These are phyloP conservation scores for Paramecium primaurelia DNA, from an alignment of 73 alveolate species.

Conservation along the genomic window DNA sequence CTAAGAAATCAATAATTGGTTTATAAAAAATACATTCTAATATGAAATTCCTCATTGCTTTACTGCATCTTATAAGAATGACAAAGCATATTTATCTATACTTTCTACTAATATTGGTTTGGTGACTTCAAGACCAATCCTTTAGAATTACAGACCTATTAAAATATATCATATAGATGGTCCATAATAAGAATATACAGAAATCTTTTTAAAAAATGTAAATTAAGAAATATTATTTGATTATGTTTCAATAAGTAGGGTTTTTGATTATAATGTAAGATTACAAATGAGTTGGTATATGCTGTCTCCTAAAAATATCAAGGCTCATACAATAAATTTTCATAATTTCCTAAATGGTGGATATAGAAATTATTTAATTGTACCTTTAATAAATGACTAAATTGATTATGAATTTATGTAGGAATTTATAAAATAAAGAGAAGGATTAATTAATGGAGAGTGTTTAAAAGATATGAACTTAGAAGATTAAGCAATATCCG, in stretches of 20 bases:
- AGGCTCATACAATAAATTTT: background rate
- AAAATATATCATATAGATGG: background rate
- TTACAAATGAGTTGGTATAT: constrained; percentile 2
- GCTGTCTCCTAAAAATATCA: background rate
- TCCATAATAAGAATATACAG: background rate
- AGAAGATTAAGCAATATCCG: background rate
- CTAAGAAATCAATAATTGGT: constrained; percentile 11
- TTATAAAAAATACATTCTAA: background rate
- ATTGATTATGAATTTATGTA: background rate
- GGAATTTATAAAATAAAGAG: background rate
- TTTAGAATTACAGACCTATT: background rate
- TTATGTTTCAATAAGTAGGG: background rate
- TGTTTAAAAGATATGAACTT: background rate
- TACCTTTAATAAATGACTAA: background rate
- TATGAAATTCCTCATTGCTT: constrained; percentile 34
- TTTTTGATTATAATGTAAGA: background rate
- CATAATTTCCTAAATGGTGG: background rate
- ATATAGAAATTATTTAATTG: constrained; percentile 2
- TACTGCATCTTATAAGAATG: background rate
- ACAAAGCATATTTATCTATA: background rate
- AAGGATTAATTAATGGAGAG: background rate
- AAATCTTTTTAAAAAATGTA: background rate
- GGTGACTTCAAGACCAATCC: background rate
- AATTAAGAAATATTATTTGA: background rate
- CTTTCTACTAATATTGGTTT: background rate